Conservation (phyloP, 2,329 filamentous ascomycete genomes). For the Aurifilum marmelostoma region DNA sequence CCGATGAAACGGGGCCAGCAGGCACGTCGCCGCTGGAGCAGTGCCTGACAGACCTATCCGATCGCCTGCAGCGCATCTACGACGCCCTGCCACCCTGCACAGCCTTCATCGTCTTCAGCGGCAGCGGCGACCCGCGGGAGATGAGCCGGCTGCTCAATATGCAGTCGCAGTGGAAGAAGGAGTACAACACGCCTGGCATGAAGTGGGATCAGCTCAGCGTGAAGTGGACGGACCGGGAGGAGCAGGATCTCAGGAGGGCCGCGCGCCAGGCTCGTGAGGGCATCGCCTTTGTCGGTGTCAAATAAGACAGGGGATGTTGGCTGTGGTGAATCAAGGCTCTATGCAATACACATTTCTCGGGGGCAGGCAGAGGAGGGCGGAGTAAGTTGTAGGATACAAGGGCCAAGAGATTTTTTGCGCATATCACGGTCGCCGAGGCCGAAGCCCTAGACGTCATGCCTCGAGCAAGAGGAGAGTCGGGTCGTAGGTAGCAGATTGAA, state of each 20-base stretch:
- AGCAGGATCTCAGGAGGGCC: constrained; percentile 63
- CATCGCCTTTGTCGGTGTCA: constrained; percentile 67
- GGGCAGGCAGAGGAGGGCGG: no score
- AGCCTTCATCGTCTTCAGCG: constrained; percentile 66
- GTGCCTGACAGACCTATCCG: constrained; percentile 49
- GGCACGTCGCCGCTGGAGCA: constrained; percentile 45
- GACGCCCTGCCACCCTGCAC: constrained; percentile 65
- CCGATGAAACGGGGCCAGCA: not conserved
- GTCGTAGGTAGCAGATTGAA: not conserved
- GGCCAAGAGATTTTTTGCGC: not conserved
- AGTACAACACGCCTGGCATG: constrained; percentile 65
- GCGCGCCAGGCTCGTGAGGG: constrained; percentile 62
- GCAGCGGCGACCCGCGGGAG: constrained; percentile 68
- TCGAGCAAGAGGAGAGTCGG: not conserved
- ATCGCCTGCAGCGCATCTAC: constrained; percentile 59
- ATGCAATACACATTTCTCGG: no score
- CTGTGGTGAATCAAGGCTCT: not conserved
- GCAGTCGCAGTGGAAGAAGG: constrained; percentile 63
- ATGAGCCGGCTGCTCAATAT: constrained; percentile 65
- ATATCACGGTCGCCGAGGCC: not conserved
- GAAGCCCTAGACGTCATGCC: not conserved
- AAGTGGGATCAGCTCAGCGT: constrained; percentile 71
- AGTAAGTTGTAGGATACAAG: not conserved
- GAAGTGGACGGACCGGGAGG: constrained; percentile 69
- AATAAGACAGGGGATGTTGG: constrained; percentile 43